Conservation (phyloP, 139 green algal genomes). For the Klebsormidium nitens region DNA sequence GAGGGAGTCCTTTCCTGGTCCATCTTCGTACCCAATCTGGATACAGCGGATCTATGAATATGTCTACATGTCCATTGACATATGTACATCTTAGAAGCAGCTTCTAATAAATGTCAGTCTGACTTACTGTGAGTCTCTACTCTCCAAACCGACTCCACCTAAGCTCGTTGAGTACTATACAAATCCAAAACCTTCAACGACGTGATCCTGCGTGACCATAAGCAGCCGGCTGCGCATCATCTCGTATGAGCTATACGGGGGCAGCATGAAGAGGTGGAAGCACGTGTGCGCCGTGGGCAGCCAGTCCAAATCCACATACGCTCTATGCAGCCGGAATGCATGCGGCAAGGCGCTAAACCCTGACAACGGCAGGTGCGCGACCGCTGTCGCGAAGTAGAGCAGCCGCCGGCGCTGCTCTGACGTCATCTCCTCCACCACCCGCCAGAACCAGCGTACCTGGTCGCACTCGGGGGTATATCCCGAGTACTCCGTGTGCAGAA, state of each 20-base stretch:
- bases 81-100: too few relatives aligned
- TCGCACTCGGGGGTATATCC: too few relatives aligned
- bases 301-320: conserved; percentile 3
- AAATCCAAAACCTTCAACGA: conserved; percentile 31
- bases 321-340: conserved; percentile 25
- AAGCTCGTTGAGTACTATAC: conserved; percentile 14
- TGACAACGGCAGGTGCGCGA: conserved; percentile 10
- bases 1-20: too few relatives aligned
- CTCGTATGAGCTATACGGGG: conserved; percentile 54
- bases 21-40: too few relatives aligned
- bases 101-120: too few relatives aligned
- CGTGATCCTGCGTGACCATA: conserved; percentile 20
- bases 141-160: too few relatives aligned
- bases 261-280: conserved; percentile 87
- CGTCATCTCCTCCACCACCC: conserved; percentile 25
- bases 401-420: conserved; percentile 22
- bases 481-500: conserved; percentile 20
- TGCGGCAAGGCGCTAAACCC: conserved; percentile 20
- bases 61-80: too few relatives aligned
- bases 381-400: conserved; percentile 32
- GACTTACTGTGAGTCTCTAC: too few relatives aligned
- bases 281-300: conserved; percentile 84
- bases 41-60: too few relatives aligned
- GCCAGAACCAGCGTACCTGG: too few relatives aligned
- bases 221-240: conserved; percentile 17